A percentile compares a stretch with the other conserved stretches of the same genome.
Conservation (phyloP, 257 asterid genomes). For the Solanum chilense region DNA sequence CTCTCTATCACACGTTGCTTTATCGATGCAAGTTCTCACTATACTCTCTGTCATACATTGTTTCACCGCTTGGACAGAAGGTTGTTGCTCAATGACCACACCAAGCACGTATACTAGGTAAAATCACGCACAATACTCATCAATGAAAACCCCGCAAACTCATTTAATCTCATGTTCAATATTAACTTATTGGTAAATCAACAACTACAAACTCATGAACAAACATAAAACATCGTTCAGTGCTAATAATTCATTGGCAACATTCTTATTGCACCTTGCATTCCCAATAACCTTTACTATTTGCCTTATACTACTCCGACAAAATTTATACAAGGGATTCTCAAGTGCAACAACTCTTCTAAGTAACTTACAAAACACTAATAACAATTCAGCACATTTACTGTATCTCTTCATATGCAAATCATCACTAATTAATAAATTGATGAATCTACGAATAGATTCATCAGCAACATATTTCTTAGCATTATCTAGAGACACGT, state of each 20-base stretch:
- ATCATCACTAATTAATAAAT: constrained; percentile 9
- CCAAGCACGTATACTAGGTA: not conserved
- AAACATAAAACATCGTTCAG: constrained; percentile 45
- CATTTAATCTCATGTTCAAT: constrained; percentile 6
- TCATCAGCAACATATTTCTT: constrained; percentile 34
- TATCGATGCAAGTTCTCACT: not conserved
- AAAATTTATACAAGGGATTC: too few relatives aligned
- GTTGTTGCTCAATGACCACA: not conserved
- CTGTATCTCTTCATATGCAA: too few relatives aligned
- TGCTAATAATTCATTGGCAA: not conserved
- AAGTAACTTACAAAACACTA: too few relatives aligned
- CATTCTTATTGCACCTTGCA: too few relatives aligned
- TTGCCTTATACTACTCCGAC: too few relatives aligned
- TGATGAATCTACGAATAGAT: constrained; percentile 42
- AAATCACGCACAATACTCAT: not conserved
- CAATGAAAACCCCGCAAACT: not conserved
- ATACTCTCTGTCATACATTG: too few relatives aligned
- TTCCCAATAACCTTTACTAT: too few relatives aligned
- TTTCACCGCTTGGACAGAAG: too few relatives aligned
- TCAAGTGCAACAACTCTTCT: too few relatives aligned
- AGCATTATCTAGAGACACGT: constrained; percentile 27
- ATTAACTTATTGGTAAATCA: constrained; percentile 28
- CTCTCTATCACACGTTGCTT: too few relatives aligned
- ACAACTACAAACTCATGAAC: constrained; percentile 51
- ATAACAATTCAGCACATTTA: too few relatives aligned